A percentile compares a stretch with the other conserved stretches of the same genome.
These are phyloP conservation scores for Penicillium fuscoglaucum DNA, from an alignment of 2,329 filamentous ascomycete species.

Conservation along the genomic window DNA sequence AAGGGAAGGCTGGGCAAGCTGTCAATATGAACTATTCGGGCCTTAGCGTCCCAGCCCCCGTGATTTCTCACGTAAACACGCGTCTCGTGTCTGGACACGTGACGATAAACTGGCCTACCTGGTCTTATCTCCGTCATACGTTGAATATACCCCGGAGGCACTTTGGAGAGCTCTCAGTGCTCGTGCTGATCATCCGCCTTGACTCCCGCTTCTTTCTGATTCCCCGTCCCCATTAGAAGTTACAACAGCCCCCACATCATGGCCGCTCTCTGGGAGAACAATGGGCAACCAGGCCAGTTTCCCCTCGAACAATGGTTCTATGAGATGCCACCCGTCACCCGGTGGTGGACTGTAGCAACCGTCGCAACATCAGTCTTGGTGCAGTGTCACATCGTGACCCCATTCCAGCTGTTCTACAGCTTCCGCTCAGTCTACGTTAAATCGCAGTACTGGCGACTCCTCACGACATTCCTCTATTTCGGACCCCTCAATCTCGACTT, in stretches of 20 bases:
- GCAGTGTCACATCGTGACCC: constrained; percentile 87
- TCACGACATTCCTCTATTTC: constrained; percentile 97
- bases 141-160: background rate
- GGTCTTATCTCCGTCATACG: constrained; percentile 12
- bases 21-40: constrained; percentile 12
- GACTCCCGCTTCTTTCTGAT: background rate
- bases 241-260: constrained; percentile 26
- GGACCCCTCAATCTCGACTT: constrained; percentile 91
- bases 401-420: constrained; percentile 97
- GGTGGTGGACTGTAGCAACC: constrained; percentile 95
- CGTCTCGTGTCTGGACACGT: constrained; percentile 10
- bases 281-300: constrained; percentile 57
- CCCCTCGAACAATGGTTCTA: constrained; percentile 98
- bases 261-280: constrained; percentile 49
- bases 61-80: constrained; percentile 11
- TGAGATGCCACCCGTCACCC: constrained; percentile 94
- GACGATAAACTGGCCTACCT: constrained; percentile 12
- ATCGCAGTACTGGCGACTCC: constrained; percentile 95
- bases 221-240: background rate
- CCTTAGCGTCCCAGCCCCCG: constrained; percentile 15
- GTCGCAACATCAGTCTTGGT: constrained; percentile 84
- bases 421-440: constrained; percentile 88
- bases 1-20: constrained; percentile 2
- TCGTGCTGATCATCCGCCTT: constrained; percentile 5
- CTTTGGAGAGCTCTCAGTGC: constrained; percentile 3